These are phyloP conservation scores for Diplogelasinospora grovesii DNA, from an alignment of 495 filamentous ascomycete genomes.

Conservation along the genomic window DNA sequence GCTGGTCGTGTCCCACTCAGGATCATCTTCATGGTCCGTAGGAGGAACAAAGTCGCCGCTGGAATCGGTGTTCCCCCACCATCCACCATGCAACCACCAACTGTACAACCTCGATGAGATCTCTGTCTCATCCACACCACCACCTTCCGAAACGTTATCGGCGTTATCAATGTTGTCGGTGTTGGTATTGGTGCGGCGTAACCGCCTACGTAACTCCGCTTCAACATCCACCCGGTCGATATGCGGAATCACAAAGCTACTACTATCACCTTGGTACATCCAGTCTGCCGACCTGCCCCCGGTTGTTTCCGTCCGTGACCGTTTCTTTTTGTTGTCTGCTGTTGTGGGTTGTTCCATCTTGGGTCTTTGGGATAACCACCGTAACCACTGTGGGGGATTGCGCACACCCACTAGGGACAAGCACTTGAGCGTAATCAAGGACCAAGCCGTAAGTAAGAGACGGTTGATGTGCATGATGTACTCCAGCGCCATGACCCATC, in stretches of 20 bases:
- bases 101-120: constrained; percentile 67
- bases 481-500: constrained; percentile 66
- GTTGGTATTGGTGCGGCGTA: constrained; percentile 8
- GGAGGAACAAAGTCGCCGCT: constrained; percentile 61
- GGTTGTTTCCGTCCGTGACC: constrained; percentile 27
- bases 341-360: constrained; percentile 23
- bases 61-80: constrained; percentile 73
- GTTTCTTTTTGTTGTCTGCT: too few relatives aligned
- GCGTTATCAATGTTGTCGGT: constrained; percentile 6
- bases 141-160: constrained; percentile 9
- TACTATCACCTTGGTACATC: constrained; percentile 24
- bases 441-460: constrained; percentile 55
- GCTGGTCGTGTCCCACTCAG: constrained; percentile 60
- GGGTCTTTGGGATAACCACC: constrained; percentile 41
- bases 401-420: constrained; percentile 56
- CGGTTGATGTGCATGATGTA: constrained; percentile 67
- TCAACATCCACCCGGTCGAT: constrained; percentile 71
- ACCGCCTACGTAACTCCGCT: constrained; percentile 56
- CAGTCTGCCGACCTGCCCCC: constrained; percentile 10
- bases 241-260: constrained; percentile 48
- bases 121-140: constrained; percentile 49
- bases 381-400: constrained; percentile 57
- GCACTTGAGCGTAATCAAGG: constrained; percentile 45
- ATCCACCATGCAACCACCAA: constrained; percentile 74
- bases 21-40: background rate